Base-by-base conservation (phyloP, 2,329 filamentous ascomycete species). In the Stemphylium beticola region DNA sequence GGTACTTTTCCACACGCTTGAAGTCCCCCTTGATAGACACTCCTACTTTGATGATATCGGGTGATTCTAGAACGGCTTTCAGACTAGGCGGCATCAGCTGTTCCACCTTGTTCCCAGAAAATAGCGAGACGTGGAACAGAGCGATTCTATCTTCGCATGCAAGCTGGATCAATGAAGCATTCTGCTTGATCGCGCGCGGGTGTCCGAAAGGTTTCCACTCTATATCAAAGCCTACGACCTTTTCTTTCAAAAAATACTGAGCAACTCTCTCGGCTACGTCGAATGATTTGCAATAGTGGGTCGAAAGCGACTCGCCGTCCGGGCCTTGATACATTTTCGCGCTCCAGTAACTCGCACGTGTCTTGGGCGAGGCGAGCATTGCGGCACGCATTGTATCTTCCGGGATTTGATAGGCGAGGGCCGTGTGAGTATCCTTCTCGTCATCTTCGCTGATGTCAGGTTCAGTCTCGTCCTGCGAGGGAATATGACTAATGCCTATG, bases 151-250 rank as follows among this genome's bases (percentile, higher is more conserved):
- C 85, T 36, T 90, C 85, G 58, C 86, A 91, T 3, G 93, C 91
- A 15, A 97, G 75, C 74, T 97, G 93, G 37, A 96, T 88, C 42
- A 96, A 76, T 0, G 91, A 95, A 8, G 93, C 85, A 60, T 92
- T 92, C 72, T 96, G 92, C 0, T 90, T 87, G 11, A 91, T 92
- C 9, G 91, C 66, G 1, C 37, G 37, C 15, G 57, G 46, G 4
- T 40, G 45, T 12, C 62, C 60, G 12, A 48, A 60, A 18, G 66
- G 65, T 60, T 88, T 88, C 93, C 93, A 97, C 77, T 97, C 93
- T 42, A 96, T 81, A 66, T 97, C 93, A 58, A 96, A 92, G 0
- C 93, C 93, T n/a, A 97, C 72, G 3, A 95, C 77, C 43, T 85
- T 81, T 66, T 93, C 86, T 15, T 82, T 65, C 40, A 86, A 64